Evolutionary conservation across 2,329 filamentous ascomycete genomes (phyloP), one percentile per base, ranked within the genome.

Genomic region (Cyphellophora attinorum): DNA sequence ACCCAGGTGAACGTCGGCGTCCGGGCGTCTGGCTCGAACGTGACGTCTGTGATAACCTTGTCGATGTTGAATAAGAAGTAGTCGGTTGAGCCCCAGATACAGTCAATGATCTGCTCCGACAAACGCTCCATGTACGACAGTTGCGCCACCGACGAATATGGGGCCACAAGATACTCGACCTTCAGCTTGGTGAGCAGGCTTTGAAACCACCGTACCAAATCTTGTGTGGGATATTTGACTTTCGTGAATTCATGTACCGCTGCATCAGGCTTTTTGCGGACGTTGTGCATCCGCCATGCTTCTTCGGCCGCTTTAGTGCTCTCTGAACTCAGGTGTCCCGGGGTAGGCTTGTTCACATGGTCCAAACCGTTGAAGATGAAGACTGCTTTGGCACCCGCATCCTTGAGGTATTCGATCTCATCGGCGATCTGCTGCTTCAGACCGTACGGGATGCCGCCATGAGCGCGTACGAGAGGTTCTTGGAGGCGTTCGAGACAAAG

Each of bases 331-430:
- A 77, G 68, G 19, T 56, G 56, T 41, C 70, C 67, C 8, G 65
- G 61, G 30, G 83, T 76, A 51, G 88, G 79, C 51, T 83, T 81
- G 38, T 81, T 82, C 25, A 78, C 77, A 41, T 86, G 72, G 25
- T 85, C 76, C 51, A 94, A 74, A 21, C 91, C 91, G 56, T 89
- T 84, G 60, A 98, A 98, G 33, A 98, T 71, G 57, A 98, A 96
- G 44, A 93, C 65, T 2, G 84, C 84, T n/a, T 68, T 75, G 34
- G 93, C 79, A 13, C 74, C 73, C 50, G 79, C 65, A 29, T 72
- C 70, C 41, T 76, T 74, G 68, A 91, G 85, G 39, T 68, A 66
- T 40, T 81, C 72, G 18, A 98, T 66, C 49, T 93, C 84, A 33
- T 73, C 70, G 54, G 84, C 76, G 44, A 98, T 80, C 51, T 81